Percentiles rank a stretch among this genome's conserved stretches.
These are phyloP conservation scores for Warburgia ugandensis DNA, from an alignment of 164 flowering plant species.

Conservation along the genomic window DNA sequence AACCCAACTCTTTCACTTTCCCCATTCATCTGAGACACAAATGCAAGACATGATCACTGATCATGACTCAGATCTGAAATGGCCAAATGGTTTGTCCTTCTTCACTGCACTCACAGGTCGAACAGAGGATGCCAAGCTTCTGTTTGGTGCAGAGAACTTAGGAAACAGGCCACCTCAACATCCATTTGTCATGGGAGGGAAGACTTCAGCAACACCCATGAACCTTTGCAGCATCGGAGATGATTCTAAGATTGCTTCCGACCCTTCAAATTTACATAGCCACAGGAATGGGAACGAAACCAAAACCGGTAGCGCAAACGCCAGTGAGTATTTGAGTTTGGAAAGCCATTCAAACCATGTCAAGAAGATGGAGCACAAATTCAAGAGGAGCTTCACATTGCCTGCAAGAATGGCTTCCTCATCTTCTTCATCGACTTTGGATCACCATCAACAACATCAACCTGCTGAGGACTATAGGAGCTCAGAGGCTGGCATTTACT, in stretches of 20 bases:
- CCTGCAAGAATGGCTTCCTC: conserved; percentile 67
- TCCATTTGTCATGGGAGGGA: conserved; percentile 5
- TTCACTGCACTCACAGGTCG: conserved; percentile 17
- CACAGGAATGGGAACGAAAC: conserved; percentile 6
- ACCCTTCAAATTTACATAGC: background rate
- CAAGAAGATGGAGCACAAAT: conserved; percentile 62
- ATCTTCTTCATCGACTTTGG: conserved; percentile 52
- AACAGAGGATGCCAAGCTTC: conserved; percentile 17
- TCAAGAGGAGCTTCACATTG: conserved; percentile 81
- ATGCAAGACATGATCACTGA: conserved; percentile 74
- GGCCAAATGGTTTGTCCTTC: conserved; percentile 93
- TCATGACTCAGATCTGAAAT: conserved; percentile 77
- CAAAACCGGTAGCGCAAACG: conserved; percentile 24
- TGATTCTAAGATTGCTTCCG: conserved; percentile 3
- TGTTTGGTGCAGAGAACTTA: conserved; percentile 10
- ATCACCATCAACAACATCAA: conserved; percentile 30
- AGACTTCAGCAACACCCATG: background rate
- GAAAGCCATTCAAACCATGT: conserved; percentile 45
- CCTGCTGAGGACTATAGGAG: conserved; percentile 22
- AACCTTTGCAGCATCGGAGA: conserved; percentile 3
- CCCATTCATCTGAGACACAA: conserved; percentile 53
- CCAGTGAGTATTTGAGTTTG: conserved; percentile 70
- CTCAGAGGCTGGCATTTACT: conserved; percentile 60
- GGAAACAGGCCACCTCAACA: conserved; percentile 8
- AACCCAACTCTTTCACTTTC: conserved; percentile 67